Conservation (phyloP, 1,284 basidiomycete species). For the Tylopilus sp. region DNA sequence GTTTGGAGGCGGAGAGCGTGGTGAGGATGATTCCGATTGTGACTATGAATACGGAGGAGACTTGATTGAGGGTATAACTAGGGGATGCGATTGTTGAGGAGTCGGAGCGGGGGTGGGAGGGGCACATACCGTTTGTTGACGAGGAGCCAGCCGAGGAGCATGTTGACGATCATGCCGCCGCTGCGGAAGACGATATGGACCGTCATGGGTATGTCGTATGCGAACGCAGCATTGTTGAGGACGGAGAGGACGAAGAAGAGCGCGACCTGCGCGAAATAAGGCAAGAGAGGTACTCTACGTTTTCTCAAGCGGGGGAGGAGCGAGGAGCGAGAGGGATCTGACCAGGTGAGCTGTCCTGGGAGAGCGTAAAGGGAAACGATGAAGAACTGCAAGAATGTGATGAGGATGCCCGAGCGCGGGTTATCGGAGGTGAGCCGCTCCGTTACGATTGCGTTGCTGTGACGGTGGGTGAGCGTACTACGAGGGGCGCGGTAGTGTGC, state of each 20-base stretch:
- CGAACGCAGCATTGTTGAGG: constrained; percentile 91
- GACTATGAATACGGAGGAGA: constrained; percentile 74
- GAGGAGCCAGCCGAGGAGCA: constrained; percentile 69
- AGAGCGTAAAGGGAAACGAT: constrained; percentile 69
- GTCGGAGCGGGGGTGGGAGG: neutral
- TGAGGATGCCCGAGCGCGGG: constrained; percentile 67
- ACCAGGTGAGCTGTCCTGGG: constrained; percentile 48
- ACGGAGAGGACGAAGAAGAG: constrained; percentile 81
- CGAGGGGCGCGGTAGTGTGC: neutral
- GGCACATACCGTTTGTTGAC: constrained; percentile 40
- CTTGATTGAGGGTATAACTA: constrained; percentile 68
- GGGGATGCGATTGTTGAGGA: neutral
- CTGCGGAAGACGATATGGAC: constrained; percentile 95
- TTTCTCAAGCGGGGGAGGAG: constrained; percentile 47
- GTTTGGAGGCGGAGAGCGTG: constrained; percentile 67
- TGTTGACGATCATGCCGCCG: constrained; percentile 81
- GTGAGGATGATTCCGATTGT: constrained; percentile 81
- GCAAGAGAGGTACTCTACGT: constrained; percentile 66
- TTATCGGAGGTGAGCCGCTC: constrained; percentile 64
- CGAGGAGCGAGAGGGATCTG: constrained; percentile 11
- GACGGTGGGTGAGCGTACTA: neutral
- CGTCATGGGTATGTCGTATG: constrained; percentile 81
- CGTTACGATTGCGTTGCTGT: constrained; percentile 64
- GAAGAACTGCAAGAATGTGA: constrained; percentile 84
- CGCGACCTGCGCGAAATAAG: constrained; percentile 79